Conservation (phyloP, 2,329 filamentous ascomycete genomes). For the Bertia moriformis region DNA sequence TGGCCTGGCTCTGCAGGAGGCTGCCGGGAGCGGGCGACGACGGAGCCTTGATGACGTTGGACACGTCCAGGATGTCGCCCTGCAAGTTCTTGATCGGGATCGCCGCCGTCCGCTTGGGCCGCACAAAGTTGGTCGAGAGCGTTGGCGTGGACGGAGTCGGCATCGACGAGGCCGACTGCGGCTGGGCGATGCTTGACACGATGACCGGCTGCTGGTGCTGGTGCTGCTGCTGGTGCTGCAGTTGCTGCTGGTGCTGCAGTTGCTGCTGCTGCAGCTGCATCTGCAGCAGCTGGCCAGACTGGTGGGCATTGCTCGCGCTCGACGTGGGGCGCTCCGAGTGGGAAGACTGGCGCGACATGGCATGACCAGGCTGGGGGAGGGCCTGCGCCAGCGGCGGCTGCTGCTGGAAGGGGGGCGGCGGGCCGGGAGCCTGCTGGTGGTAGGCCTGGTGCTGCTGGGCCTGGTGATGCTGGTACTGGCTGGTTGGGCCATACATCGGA, state of each 20-base stretch:
- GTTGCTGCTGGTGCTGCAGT: constrained; percentile 31
- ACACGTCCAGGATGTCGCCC: constrained; percentile 64
- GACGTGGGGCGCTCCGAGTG: constrained; percentile 44
- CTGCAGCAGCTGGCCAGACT: too few relatives aligned
- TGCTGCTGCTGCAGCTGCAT: constrained; percentile 19
- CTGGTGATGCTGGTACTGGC: constrained; percentile 17
- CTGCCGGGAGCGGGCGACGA: constrained; percentile 41
- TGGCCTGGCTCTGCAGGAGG: constrained; percentile 40
- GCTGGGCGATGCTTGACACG: too few relatives aligned
- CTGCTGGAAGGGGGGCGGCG: constrained; percentile 29
- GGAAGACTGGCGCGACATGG: constrained; percentile 72
- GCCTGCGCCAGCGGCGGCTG: constrained; percentile 22
- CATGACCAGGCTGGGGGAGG: constrained; percentile 28
- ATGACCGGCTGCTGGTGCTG: constrained; percentile 30
- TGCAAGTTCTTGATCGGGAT: constrained; percentile 74
- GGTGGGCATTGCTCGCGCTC: constrained; percentile 53
- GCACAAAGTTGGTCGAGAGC: constrained; percentile 28
- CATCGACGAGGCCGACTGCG: neutral
- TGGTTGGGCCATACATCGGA: constrained; percentile 31
- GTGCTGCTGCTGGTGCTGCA: constrained; percentile 40
- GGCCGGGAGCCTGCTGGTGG: constrained; percentile 28
- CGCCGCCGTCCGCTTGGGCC: constrained; percentile 54
- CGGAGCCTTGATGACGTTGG: constrained; percentile 40
- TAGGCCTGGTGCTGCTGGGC: constrained; percentile 11
- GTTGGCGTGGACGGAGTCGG: constrained; percentile 7